phyloP scores from a whole-genome alignment of 176 grass and related monocot species.

The Eragrostis nindensis region DNA sequence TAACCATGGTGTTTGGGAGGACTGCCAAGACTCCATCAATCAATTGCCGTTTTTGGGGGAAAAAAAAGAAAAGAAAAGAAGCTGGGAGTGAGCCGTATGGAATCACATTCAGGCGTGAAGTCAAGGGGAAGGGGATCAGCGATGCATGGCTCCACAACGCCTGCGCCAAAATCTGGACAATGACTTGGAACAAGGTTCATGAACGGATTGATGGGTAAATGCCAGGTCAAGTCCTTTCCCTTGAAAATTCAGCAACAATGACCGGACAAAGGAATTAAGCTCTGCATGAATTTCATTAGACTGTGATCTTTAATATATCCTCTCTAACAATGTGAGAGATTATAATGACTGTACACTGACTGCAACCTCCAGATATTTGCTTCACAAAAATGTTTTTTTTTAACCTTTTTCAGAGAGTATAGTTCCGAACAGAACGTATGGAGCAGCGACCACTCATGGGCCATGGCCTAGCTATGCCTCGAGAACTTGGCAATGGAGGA shows the following conservation, averaged over 20 bases:
- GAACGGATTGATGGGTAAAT: neutral
- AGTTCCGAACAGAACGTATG: neutral
- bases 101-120: too few relatives aligned
- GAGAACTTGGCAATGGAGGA: conserved; percentile 87
- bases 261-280: neutral
- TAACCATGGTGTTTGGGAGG: too few relatives aligned
- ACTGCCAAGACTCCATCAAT: too few relatives aligned
- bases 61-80: too few relatives aligned
- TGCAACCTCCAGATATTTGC: neutral
- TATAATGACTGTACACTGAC: conserved; percentile 2
- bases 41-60: too few relatives aligned
- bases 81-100: too few relatives aligned
- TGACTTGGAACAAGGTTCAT: neutral
- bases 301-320: neutral
- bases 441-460: neutral
- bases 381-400: neutral
- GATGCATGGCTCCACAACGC: too few relatives aligned
- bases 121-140: too few relatives aligned
- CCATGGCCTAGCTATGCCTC: conserved; percentile 44
- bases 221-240: neutral
- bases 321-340: neutral
- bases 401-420: neutral
- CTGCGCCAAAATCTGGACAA: neutral
- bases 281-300: neutral
- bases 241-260: neutral